These are phyloP conservation scores for Euphorbia lathyris DNA, from an alignment of 345 rosid species.

Conservation along the genomic window DNA sequence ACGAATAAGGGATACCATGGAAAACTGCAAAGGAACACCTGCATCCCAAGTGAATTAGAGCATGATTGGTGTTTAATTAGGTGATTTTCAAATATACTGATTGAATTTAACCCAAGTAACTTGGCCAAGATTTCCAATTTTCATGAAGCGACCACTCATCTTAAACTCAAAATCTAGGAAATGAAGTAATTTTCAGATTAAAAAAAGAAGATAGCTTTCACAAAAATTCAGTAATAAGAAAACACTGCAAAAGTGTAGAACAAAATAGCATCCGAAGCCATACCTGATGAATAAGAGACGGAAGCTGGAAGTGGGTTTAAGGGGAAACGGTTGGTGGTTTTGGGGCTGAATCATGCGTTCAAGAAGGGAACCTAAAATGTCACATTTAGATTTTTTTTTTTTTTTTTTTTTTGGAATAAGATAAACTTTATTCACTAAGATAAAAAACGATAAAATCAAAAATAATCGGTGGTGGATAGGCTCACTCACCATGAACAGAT, in stretches of 20 bases:
- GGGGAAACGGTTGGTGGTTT: neutral
- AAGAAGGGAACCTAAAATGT: too few relatives aligned
- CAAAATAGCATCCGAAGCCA: neutral
- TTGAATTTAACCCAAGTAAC: neutral
- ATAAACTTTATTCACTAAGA: too few relatives aligned
- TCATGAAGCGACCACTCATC: too few relatives aligned
- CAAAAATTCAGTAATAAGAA: too few relatives aligned
- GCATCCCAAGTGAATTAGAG: conserved; percentile 1
- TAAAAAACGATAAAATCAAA: too few relatives aligned
- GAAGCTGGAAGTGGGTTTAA: neutral
- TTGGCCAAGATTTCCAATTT: neutral
- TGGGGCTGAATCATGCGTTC: conserved; percentile 2
- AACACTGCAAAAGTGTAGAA: neutral
- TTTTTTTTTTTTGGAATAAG: too few relatives aligned
- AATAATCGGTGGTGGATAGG: too few relatives aligned
- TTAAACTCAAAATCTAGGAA: neutral
- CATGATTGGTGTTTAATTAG: neutral
- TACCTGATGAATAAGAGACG: neutral
- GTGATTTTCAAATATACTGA: neutral
- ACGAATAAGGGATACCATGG: conserved; percentile 32
- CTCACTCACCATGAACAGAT: too few relatives aligned
- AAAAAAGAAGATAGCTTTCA: neutral
- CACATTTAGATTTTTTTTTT: too few relatives aligned
- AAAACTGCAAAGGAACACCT: too few relatives aligned
- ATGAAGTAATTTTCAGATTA: neutral